Evolutionary conservation across 495 filamentous ascomycete genomes (phyloP).

Genomic region (Penicillium diatomitis): DNA sequence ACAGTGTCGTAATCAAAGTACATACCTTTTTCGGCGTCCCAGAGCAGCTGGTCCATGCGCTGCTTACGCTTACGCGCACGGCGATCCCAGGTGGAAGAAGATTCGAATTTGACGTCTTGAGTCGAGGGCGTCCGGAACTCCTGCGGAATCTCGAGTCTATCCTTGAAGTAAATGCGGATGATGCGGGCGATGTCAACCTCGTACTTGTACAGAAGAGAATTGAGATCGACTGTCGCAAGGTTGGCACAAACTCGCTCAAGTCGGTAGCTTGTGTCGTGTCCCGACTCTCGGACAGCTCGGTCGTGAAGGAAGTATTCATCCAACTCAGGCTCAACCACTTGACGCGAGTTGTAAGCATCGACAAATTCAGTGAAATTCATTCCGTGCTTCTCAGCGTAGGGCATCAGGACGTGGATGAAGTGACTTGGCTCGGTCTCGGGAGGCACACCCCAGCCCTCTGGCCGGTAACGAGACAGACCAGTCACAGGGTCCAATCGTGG

Average conservation of each 20-base stretch:
- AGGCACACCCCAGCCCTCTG: constrained; percentile 80
- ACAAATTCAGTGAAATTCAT: constrained; percentile 79
- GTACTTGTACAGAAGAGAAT: constrained; percentile 91
- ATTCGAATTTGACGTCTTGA: constrained; percentile 54
- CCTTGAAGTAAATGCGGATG: constrained; percentile 73
- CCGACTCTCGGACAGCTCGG: constrained; percentile 89
- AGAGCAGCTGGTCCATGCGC: constrained; percentile 79
- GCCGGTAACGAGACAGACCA: constrained; percentile 83
- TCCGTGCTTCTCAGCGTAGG: constrained; percentile 76
- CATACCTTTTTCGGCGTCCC: constrained; percentile 85
- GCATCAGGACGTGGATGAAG: constrained; percentile 76
- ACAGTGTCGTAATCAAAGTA: constrained; percentile 93
- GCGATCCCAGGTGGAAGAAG: constrained; percentile 80
- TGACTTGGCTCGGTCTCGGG: constrained; percentile 88
- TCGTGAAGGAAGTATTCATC: constrained; percentile 96
- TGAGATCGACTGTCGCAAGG: constrained; percentile 87
- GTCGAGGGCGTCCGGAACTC: constrained; percentile 61
- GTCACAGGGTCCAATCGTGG: constrained; percentile 72
- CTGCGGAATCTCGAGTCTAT: constrained; percentile 64
- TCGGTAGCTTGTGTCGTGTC: constrained; percentile 91
- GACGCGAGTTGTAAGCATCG: constrained; percentile 67
- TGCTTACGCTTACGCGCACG: constrained; percentile 69
- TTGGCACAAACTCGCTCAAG: constrained; percentile 81
- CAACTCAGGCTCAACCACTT: constrained; percentile 75
- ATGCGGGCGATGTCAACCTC: constrained; percentile 81